Percentiles rank a stretch among this genome's conserved stretches.
phyloP scores from a whole-genome alignment of 805 yeast genomes.

The Yueomyces sp. region DNA sequence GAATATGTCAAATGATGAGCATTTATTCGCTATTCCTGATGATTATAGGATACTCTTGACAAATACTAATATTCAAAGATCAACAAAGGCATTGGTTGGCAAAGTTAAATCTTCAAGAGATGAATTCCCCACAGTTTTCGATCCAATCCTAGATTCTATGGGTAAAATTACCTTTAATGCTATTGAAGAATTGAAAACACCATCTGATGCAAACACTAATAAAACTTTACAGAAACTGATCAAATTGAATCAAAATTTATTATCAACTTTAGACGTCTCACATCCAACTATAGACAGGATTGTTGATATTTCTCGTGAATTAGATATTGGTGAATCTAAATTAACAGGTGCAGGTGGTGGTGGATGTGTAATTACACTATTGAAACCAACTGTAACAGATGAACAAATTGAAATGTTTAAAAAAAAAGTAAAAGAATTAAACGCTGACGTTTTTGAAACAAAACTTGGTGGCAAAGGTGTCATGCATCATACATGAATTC shows the following conservation, averaged over 20 bases:
- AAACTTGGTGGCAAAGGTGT: conserved; percentile 83
- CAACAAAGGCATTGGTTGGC: conserved; percentile 74
- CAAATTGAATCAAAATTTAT: conserved; percentile 74
- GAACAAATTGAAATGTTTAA: conserved; percentile 24
- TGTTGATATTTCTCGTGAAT: conserved; percentile 48
- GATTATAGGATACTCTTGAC: conserved; percentile 61
- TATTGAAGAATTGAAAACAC: conserved; percentile 36
- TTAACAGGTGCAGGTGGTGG: conserved; percentile 99
- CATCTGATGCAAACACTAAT: conserved; percentile 8
- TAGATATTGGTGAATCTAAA: conserved; percentile 72
- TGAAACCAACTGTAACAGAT: conserved; percentile 32
- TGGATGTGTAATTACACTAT: conserved; percentile 88
- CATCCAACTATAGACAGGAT: conserved; percentile 83
- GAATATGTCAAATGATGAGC: not conserved
- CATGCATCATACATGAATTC: conserved; percentile 14
- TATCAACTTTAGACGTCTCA: conserved; percentile 78
- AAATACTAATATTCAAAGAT: conserved; percentile 76
- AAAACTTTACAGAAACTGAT: conserved; percentile 42
- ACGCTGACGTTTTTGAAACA: conserved; percentile 68
- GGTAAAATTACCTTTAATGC: conserved; percentile 39
- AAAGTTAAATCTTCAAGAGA: conserved; percentile 46
- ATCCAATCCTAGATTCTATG: conserved; percentile 61
- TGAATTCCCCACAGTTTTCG: conserved; percentile 40
- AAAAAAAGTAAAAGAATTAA: conserved; percentile 25
- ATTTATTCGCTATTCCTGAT: not conserved